These are phyloP conservation scores for Solanum medicagineum DNA, from an alignment of 257 asterid genomes.

Conservation along the genomic window DNA sequence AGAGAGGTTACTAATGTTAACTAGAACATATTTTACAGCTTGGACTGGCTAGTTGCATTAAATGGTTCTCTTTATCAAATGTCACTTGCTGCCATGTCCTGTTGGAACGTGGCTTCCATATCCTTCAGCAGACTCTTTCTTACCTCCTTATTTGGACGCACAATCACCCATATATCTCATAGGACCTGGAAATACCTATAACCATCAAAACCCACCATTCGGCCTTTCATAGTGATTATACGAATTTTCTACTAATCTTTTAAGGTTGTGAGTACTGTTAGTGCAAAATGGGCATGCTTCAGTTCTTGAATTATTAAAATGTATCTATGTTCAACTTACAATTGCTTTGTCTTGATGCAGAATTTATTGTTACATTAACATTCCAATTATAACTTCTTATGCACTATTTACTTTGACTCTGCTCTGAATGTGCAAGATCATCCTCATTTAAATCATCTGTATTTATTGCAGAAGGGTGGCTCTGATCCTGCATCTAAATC, in stretches of 20 bases:
- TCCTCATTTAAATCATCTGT: neutral
- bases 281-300: neutral
- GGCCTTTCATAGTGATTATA: neutral
- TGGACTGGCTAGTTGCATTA: neutral
- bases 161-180: neutral
- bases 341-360: neutral
- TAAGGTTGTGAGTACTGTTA: neutral
- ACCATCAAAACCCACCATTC: neutral
- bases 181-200: neutral
- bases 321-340: neutral
- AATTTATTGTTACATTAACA: neutral
- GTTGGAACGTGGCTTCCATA: neutral
- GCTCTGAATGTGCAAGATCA: neutral
- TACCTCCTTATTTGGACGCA: neutral
- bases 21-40: neutral
- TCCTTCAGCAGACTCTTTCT: neutral
- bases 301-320: neutral
- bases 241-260: neutral
- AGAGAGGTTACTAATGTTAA: neutral
- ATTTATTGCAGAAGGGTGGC: constrained; percentile 54
- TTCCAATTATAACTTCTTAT: neutral
- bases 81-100: neutral
- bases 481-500: constrained; percentile 57
- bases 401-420: neutral
- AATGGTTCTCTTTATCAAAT: neutral